These are phyloP conservation scores for Ramichloridium luteum DNA, from an alignment of 2,329 filamentous ascomycete species.

Conservation along the genomic window DNA sequence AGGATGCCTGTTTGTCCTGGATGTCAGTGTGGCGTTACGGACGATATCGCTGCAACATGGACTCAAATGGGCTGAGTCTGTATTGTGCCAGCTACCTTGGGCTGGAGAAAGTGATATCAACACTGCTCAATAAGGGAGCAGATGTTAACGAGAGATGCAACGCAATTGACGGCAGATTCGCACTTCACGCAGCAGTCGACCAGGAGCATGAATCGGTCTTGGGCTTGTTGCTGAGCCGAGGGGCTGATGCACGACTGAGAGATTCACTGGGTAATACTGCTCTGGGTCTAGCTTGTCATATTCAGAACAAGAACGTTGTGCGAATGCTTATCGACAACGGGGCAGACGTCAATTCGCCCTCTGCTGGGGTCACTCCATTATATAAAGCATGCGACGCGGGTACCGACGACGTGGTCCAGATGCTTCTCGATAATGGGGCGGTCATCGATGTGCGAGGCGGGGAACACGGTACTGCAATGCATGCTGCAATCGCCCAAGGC, in stretches of 20 bases:
- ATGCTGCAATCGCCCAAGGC: conserved; percentile 2
- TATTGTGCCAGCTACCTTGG: conserved; percentile 6
- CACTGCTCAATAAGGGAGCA: conserved; percentile 4
- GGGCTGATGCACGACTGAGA: not conserved
- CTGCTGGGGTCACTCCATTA: not conserved
- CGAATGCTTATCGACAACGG: not conserved
- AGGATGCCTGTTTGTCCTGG: too few species aligned
- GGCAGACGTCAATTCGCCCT: conserved; percentile 5
- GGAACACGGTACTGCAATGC: conserved; percentile 1
- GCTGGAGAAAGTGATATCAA: conserved; percentile 1
- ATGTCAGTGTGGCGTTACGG: too few species aligned
- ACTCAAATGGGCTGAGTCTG: conserved; percentile 3
- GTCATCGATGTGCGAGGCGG: conserved; percentile 8
- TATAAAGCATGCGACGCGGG: not conserved
- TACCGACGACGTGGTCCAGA: conserved; percentile 3
- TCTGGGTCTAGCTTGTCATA: not conserved
- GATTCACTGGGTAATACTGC: not conserved
- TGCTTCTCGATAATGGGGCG: conserved; percentile 8
- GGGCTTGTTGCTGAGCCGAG: not conserved
- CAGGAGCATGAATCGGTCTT: not conserved
- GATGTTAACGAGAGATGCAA: not conserved
- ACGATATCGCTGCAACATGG: not conserved
- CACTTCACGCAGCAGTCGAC: not conserved
- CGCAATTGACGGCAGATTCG: not conserved
- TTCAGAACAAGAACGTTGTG: not conserved